Evolutionary conservation across 2,329 filamentous ascomycete genomes (phyloP), one percentile per base, ranked within the genome.

Genomic region (Microdochium bolleyi): DNA sequence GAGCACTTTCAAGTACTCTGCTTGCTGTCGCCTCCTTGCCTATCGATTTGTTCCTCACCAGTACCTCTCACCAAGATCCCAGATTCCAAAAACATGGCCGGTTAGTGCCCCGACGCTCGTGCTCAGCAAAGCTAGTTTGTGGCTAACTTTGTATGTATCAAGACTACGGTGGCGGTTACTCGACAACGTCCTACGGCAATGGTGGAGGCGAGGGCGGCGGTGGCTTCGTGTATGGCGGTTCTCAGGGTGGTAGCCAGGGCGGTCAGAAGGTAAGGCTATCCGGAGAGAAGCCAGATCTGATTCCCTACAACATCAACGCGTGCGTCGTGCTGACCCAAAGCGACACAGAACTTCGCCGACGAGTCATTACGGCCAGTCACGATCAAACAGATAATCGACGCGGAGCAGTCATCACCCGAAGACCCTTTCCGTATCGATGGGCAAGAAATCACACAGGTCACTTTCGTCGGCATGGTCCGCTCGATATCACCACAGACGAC

Each of bases 291-390:
- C 5, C 16, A 22, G 7, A 16, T 3, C 5, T 19, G 16, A 7
- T 21, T 24, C 19, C 21, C 19, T 46, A 11, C 16, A 34, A 49
- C 41, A n/a, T 27, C 51, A 27, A 44, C 50, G 21, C 49, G 38
- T 27, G 24, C 5, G 46, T 25, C 51, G 27, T 21, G n/a, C 32
- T 48, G 25, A 16, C 52, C 30, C 8, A 7, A 19, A 49, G 55
- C 24, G 55, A 22, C 1, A 27, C 55, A 83, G 78, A 73, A 75
- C 55, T 87, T 87, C 67, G 79, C 80, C 60, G 89, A 95, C 70
- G 90, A 96, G 63, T 92, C 90, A 21, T 80, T 99, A 51, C 88
- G 94, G 48, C 92, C 94, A 1, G 88, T 96, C 49, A 99, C 94
- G 11, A 89, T 97, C 72, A 96, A 96, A 71, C 94, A 99, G 72